Conservation (phyloP, 495 filamentous ascomycete species). For the Talaromyces adpressus region DNA sequence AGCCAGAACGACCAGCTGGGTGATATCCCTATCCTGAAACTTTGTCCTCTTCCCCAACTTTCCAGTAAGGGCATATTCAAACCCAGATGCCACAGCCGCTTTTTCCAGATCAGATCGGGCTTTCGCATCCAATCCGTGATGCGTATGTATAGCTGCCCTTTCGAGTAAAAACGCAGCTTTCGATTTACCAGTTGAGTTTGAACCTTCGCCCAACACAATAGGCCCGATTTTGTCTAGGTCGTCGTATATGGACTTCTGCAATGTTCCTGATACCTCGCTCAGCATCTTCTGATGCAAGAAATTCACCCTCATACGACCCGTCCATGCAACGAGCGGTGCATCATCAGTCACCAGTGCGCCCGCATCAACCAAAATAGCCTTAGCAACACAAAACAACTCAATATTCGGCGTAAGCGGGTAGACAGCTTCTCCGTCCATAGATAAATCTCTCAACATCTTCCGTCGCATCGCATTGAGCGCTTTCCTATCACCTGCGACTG, state of each 20-base stretch:
- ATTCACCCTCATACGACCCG: slow-evolving; percentile 57
- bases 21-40: slow-evolving; percentile 83
- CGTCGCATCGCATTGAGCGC: slow-evolving; percentile 32
- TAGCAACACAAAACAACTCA: slow-evolving; percentile 74
- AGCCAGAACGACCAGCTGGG: slow-evolving; percentile 87
- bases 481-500: slow-evolving; percentile 4
- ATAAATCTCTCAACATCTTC: slow-evolving; percentile 55
- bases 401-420: slow-evolving; percentile 78
- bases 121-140: slow-evolving; percentile 73
- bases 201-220: slow-evolving; percentile 27
- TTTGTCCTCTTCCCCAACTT: slow-evolving; percentile 84
- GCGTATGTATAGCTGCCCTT: slow-evolving; percentile 72
- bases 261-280: slow-evolving; percentile 61
- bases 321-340: slow-evolving; percentile 26
- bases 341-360: slow-evolving; percentile 36
- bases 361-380: slow-evolving; percentile 53
- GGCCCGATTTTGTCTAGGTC: slow-evolving; percentile 37
- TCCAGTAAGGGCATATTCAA: slow-evolving; percentile 81
- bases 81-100: slow-evolving; percentile 55
- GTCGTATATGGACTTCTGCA: slow-evolving; percentile 52
- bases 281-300: slow-evolving; percentile 87
- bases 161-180: slow-evolving; percentile 68
- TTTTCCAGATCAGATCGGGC: slow-evolving; percentile 62
- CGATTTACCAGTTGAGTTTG: slow-evolving; percentile 27
- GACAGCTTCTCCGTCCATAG: slow-evolving; percentile 76